These are phyloP conservation scores for Colletotrichum sidae DNA, from an alignment of 2,329 filamentous ascomycete species.

Conservation along the genomic window DNA sequence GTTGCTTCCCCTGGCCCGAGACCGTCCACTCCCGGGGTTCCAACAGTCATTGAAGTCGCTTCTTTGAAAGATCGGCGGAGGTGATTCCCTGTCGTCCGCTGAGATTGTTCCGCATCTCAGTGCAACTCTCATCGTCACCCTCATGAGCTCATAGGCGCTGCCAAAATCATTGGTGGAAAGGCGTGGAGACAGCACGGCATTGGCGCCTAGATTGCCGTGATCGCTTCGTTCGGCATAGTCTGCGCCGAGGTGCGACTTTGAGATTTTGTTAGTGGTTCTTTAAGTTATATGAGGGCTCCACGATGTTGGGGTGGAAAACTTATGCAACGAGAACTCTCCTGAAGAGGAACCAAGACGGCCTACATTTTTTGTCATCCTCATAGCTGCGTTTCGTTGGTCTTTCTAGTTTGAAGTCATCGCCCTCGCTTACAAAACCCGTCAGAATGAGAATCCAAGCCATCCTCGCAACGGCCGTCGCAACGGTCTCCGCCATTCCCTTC, in stretches of 20 bases:
- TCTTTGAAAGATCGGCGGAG: neutral
- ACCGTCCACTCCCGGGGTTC: neutral
- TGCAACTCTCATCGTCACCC: neutral
- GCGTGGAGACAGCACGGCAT: conserved; percentile 20
- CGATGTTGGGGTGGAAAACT: neutral
- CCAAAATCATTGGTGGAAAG: conserved; percentile 30
- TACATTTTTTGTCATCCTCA: neutral
- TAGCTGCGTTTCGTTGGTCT: neutral
- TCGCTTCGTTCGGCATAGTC: conserved; percentile 32
- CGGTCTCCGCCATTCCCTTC: conserved; percentile 15
- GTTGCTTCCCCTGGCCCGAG: conserved; percentile 20
- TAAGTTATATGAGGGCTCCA: neutral
- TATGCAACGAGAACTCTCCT: neutral
- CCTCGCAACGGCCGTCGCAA: conserved; percentile 43
- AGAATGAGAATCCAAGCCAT: conserved; percentile 16
- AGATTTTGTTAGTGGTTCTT: neutral
- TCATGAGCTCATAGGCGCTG: neutral
- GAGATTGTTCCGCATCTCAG: neutral
- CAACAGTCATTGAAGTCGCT: no score
- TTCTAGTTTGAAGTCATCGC: neutral
- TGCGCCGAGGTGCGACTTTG: conserved; percentile 26
- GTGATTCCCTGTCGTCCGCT: conserved; percentile 4
- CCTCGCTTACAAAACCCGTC: neutral
- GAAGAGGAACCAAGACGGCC: neutral
- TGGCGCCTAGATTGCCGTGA: conserved; percentile 4